Percentiles rank a stretch among this genome's conserved stretches.
Conservation (phyloP, 306 rosid species). For the Pterocarpus santalinus region DNA sequence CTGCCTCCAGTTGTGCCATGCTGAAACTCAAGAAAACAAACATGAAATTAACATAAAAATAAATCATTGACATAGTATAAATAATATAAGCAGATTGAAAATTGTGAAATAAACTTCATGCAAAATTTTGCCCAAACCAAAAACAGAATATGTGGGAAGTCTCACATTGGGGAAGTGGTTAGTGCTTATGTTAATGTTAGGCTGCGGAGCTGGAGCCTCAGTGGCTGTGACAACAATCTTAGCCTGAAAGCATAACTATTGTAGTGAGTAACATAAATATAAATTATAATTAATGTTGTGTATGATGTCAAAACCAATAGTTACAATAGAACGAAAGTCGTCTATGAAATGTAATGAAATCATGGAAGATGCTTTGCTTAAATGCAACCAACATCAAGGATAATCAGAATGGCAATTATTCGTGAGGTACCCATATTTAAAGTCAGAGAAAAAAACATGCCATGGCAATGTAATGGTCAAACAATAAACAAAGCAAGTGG, state of each 20-base stretch:
- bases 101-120: background rate
- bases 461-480: background rate
- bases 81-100: background rate
- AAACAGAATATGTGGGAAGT: slow-evolving; percentile 19
- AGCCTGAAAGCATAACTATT: slow-evolving; percentile 43
- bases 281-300: background rate
- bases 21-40: slow-evolving; percentile 44
- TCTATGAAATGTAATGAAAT: background rate
- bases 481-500: background rate
- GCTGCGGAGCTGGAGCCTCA: slow-evolving; percentile 78
- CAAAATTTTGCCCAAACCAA: background rate
- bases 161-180: slow-evolving; percentile 55
- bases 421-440: background rate
- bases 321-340: background rate
- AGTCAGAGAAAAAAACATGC: background rate
- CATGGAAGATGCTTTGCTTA: background rate
- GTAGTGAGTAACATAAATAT: background rate
- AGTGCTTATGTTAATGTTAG: slow-evolving; percentile 40
- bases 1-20: slow-evolving; percentile 75
- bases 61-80: background rate
- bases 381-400: background rate
- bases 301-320: slow-evolving; percentile 1
- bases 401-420: background rate
- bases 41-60: background rate
- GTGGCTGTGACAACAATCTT: slow-evolving; percentile 32